Evolutionary conservation across 1,139 yeast species (phyloP), one percentile per base, ranked within the genome.

Genomic region (Hyphopichia pseudoburtonii): DNA sequence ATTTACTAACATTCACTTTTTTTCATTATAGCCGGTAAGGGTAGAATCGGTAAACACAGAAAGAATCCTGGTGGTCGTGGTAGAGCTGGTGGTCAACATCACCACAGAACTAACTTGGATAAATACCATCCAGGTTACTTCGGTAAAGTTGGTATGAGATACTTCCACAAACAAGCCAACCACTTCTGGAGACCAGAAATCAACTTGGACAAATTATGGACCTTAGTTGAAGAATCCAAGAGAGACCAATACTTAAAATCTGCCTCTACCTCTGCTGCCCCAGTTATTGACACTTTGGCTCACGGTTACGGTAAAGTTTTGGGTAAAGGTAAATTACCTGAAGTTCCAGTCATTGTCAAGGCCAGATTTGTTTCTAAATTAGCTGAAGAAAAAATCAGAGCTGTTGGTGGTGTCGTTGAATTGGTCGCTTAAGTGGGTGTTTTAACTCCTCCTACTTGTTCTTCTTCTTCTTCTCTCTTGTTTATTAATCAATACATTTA

Each of bases 11-110:
- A 48, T 34, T 21, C 7, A 21, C 25, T 41, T 7, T n/a, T 5
- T 25, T 27, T 23, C n/a, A 39, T 40, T 56, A 53, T 62, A 84
- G 97, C 97, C 95, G 99, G 99, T 87, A 86, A 90, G 78, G 99
- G 99, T 86, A 94, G 99, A 83, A 78, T 94, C 78, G 99, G 99
- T 78, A 92, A 94, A 86, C 98, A 94, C 95, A 89, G 98, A 89
- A 94, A 94, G 95, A 92, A 86, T 68, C 97, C 98, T 63, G 98
- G 98, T 92, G 99, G 99, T 82, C 92, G 98, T 81, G 99, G 99
- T 92, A 92, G 80, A 94, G 99, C 99, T 74, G 99, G 99, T 90
- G 99, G 99, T 87, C 95, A 82, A 79, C 97, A 88, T 76, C 99
- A 92, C 80, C 98, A 94, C 96, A 89, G 97, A 87, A 89, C 92